These are phyloP conservation scores for Pythium sukuiense DNA, from an alignment of 352 stramenopile genomes.

Conservation along the genomic window DNA sequence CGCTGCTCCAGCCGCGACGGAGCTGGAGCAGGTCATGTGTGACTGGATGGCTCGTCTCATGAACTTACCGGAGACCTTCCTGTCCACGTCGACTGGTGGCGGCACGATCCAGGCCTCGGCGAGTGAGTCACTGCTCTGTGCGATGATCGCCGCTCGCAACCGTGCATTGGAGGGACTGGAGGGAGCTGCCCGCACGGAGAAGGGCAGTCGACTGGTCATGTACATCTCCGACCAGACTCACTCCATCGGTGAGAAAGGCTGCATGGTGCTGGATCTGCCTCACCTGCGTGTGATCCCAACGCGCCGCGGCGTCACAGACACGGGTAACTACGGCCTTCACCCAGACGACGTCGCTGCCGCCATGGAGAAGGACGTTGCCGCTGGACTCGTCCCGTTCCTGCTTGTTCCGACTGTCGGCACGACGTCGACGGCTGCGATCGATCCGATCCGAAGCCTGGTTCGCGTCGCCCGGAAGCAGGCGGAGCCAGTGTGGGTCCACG, in stretches of 20 bases:
- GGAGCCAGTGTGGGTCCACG: conserved; percentile 56
- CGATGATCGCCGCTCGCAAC: conserved; percentile 44
- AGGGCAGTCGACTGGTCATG: conserved; percentile 44
- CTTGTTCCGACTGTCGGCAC: conserved; percentile 64
- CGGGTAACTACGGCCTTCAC: conserved; percentile 53
- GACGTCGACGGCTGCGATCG: conserved; percentile 61
- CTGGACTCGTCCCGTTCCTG: conserved; percentile 57
- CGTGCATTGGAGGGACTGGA: conserved; percentile 37
- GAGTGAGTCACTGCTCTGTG: conserved; percentile 56
- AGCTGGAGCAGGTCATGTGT: conserved; percentile 69
- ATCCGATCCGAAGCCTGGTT: conserved; percentile 45
- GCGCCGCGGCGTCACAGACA: conserved; percentile 39
- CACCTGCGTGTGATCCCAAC: conserved; percentile 57
- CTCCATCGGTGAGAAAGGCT: conserved; percentile 64
- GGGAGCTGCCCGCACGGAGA: conserved; percentile 32
- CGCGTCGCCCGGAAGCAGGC: conserved; percentile 37
- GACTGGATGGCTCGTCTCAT: conserved; percentile 70
- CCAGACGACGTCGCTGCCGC: conserved; percentile 44
- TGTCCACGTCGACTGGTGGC: conserved; percentile 51
- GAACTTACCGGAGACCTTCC: conserved; percentile 52
- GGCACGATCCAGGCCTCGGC: conserved; percentile 70
- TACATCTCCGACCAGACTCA: conserved; percentile 79
- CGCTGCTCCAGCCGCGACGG: conserved; percentile 51
- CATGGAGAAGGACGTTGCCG: conserved; percentile 50
- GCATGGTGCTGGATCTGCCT: conserved; percentile 66